These are phyloP conservation scores for Clonostachys rosea DNA, from an alignment of 2,329 filamentous ascomycete genomes.

Conservation along the genomic window DNA sequence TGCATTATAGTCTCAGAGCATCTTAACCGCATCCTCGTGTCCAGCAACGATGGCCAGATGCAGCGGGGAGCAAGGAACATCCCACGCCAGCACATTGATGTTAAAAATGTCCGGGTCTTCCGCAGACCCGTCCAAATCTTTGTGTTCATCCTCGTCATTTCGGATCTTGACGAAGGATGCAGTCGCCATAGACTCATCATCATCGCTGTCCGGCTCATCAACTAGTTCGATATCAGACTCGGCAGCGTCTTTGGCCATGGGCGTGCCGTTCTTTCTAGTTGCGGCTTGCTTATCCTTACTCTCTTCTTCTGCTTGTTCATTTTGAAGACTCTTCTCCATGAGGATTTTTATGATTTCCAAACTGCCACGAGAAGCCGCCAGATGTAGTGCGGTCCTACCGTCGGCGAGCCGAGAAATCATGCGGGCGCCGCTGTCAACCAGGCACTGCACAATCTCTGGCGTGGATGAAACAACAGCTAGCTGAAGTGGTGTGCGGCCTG, in stretches of 20 bases:
- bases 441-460: constrained; percentile 62
- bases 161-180: constrained; percentile 71
- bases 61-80: constrained; percentile 66
- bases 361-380: constrained; percentile 70
- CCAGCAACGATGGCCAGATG: constrained; percentile 76
- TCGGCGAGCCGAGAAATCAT: constrained; percentile 73
- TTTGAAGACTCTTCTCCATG: constrained; percentile 68
- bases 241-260: constrained; percentile 11
- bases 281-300: constrained; percentile 43
- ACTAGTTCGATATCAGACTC: not conserved
- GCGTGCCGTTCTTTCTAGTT: not conserved
- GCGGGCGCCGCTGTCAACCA: constrained; percentile 69
- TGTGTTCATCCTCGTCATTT: constrained; percentile 27
- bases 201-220: constrained; percentile 32
- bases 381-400: constrained; percentile 76
- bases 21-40: constrained; percentile 62
- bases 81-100: constrained; percentile 76
- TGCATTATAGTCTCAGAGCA: constrained; percentile 71
- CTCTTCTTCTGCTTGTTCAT: constrained; percentile 64
- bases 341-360: constrained; percentile 68
- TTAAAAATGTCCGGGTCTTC: constrained; percentile 77
- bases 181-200: constrained; percentile 51
- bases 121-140: constrained; percentile 47
- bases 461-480: constrained; percentile 67
- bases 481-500: constrained; percentile 74